These are phyloP conservation scores for Candida montana DNA, from an alignment of 805 yeast species.

Conservation along the genomic window DNA sequence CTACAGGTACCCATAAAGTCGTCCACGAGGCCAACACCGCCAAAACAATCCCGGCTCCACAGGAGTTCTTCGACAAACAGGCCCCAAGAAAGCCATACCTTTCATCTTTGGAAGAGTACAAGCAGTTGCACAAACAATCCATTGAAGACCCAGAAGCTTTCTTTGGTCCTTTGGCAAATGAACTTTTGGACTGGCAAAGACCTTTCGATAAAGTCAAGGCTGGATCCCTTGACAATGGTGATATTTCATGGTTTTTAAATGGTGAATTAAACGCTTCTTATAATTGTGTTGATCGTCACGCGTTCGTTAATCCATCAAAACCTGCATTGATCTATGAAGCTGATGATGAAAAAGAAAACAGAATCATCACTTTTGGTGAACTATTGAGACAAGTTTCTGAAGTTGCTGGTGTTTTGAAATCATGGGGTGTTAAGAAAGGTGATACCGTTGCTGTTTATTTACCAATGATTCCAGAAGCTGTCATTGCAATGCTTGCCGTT, in stretches of 20 bases:
- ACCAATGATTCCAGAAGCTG: constrained; percentile 97
- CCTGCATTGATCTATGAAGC: constrained; percentile 88
- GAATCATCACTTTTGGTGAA: constrained; percentile 78
- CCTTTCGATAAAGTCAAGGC: constrained; percentile 54
- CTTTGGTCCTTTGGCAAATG: constrained; percentile 72
- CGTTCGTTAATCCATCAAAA: constrained; percentile 79
- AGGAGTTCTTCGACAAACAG: constrained; percentile 36
- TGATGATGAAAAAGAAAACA: constrained; percentile 75
- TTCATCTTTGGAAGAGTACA: constrained; percentile 54
- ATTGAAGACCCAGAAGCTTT: constrained; percentile 74
- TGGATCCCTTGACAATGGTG: constrained; percentile 71
- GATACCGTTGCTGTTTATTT: constrained; percentile 94
- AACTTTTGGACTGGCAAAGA: constrained; percentile 72
- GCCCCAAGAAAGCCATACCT: constrained; percentile 28
- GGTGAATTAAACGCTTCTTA: constrained; percentile 92
- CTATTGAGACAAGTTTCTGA: constrained; percentile 78
- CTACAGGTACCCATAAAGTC: constrained; percentile 25
- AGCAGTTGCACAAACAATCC: constrained; percentile 64
- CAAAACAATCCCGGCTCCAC: constrained; percentile 29
- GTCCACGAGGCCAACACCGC: constrained; percentile 37
- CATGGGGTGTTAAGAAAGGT: constrained; percentile 88
- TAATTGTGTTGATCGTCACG: constrained; percentile 95
- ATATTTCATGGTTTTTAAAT: constrained; percentile 88
- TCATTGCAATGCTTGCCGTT: constrained; percentile 90
- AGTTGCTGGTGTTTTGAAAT: constrained; percentile 76